Evolutionary conservation across 2,329 filamentous ascomycete genomes (phyloP).

Genomic region (Ceratocystis albifundus): DNA sequence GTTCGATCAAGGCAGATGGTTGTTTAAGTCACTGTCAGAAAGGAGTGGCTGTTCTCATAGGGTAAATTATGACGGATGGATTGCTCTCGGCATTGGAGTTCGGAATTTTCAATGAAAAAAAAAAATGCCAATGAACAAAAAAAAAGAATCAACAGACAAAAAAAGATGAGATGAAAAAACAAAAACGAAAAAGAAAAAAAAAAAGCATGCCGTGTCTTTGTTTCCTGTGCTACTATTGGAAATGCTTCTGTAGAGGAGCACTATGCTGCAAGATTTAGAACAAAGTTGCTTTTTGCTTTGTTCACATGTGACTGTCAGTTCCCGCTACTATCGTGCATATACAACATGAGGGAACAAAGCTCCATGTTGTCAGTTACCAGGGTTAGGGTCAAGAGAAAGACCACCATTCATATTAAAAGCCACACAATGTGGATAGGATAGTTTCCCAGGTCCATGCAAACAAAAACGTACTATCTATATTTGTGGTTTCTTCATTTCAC

Average conservation of each 20-base stretch:
- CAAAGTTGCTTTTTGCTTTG: not conserved
- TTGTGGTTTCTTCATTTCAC: slow-evolving; percentile 39
- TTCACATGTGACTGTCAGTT: not conserved
- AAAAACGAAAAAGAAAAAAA: no score
- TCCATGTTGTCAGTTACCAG: not conserved
- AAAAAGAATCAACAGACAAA: slow-evolving; percentile 24
- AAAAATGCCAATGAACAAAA: slow-evolving; percentile 27
- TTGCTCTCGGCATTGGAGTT: slow-evolving; percentile 35
- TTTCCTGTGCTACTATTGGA: no score
- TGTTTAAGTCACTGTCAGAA: slow-evolving; percentile 21
- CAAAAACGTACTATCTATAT: not conserved
- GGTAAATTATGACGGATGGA: slow-evolving; percentile 34
- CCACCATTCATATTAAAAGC: not conserved
- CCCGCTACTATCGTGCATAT: not conserved
- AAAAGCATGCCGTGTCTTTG: not conserved
- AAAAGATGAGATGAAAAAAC: not conserved
- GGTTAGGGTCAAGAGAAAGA: not conserved
- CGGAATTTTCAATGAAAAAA: slow-evolving; percentile 30
- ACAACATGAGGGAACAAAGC: not conserved
- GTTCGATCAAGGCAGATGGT: slow-evolving; percentile 39
- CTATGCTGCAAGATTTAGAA: no score
- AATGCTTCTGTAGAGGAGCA: no score
- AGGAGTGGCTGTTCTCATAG: slow-evolving; percentile 36
- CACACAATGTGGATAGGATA: not conserved
- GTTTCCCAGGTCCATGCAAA: not conserved